Conservation (phyloP, 2,329 filamentous ascomycete genomes). For the Emericellopsis cladophorae region DNA sequence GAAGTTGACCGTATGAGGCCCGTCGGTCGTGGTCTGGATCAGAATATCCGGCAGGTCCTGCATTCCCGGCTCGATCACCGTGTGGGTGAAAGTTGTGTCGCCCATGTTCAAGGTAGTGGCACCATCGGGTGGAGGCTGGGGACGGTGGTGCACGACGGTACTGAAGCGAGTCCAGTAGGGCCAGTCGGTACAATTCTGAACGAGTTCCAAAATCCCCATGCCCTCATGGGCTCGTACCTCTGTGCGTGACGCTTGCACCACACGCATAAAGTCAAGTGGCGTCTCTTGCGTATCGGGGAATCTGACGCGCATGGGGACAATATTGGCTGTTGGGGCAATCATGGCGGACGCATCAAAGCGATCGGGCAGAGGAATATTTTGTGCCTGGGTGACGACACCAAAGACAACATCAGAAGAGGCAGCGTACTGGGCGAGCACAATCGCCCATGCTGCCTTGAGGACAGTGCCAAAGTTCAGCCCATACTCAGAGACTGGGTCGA, state of each 20-base stretch:
- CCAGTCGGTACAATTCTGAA: conserved; percentile 41
- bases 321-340: conserved; percentile 32
- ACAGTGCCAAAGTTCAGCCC: conserved; percentile 37
- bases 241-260: conserved; percentile 34
- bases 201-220: conserved; percentile 36
- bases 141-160: conserved; percentile 38
- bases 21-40: conserved; percentile 25
- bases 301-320: conserved; percentile 33
- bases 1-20: conserved; percentile 23
- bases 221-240: conserved; percentile 34
- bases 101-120: conserved; percentile 30
- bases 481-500: conserved; percentile 26
- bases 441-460: conserved; percentile 45
- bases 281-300: conserved; percentile 29
- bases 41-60: conserved; percentile 32
- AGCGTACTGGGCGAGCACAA: conserved; percentile 37
- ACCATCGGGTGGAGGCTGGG: conserved; percentile 14
- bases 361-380: conserved; percentile 25
- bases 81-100: conserved; percentile 29
- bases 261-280: conserved; percentile 33
- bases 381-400: conserved; percentile 37
- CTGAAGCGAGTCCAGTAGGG: conserved; percentile 40
- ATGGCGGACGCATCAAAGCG: conserved; percentile 43
- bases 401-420: conserved; percentile 40
- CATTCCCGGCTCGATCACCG: conserved; percentile 23